Evolutionary conservation across 2,329 filamentous ascomycete species (phyloP).

Genomic region (Venturia nashicola): DNA sequence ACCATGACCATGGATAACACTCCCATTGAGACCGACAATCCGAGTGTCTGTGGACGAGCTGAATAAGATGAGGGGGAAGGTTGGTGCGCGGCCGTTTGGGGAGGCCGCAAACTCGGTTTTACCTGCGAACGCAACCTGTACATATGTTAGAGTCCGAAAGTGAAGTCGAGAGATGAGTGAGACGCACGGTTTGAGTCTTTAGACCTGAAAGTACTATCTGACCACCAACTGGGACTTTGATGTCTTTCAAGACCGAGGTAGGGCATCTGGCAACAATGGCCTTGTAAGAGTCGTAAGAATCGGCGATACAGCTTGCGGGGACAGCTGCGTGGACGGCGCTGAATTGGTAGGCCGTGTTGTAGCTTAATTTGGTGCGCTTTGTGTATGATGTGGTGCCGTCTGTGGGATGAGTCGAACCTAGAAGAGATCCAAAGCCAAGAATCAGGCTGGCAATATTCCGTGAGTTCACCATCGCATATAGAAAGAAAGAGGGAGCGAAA

Average conservation of each 20-base stretch:
- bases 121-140: background rate
- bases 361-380: too few relatives aligned
- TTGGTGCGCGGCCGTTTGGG: background rate
- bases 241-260: background rate
- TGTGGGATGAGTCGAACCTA: background rate
- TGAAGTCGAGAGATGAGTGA: background rate
- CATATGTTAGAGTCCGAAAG: background rate
- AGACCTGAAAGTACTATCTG: background rate
- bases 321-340: background rate
- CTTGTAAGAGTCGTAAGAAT: background rate
- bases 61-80: background rate
- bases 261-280: background rate
- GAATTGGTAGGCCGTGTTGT: too few relatives aligned
- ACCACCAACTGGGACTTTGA: background rate
- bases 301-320: background rate
- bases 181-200: background rate
- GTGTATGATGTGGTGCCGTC: background rate
- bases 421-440: background rate
- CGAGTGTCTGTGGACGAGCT: slow-evolving; percentile 31
- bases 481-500: background rate
- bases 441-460: background rate
- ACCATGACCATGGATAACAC: slow-evolving; percentile 45
- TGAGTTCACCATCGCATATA: background rate
- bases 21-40: slow-evolving; percentile 39
- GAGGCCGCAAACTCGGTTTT: background rate